phyloP scores from a whole-genome alignment of 371 early-diverging fungal genomes.

The Entomophthora muscae region DNA sequence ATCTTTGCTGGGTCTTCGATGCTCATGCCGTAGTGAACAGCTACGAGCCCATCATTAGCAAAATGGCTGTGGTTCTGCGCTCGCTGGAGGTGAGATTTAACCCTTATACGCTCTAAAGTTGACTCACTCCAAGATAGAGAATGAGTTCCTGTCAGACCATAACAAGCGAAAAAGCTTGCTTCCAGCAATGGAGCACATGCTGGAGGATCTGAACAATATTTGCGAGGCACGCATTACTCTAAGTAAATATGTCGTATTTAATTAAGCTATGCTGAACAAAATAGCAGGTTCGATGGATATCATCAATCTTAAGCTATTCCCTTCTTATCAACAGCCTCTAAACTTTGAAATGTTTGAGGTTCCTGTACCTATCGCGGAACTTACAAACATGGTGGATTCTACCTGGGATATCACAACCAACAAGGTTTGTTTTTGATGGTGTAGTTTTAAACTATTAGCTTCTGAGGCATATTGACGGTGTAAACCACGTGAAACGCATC shows the following conservation, averaged over 20 bases:
- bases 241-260: slow-evolving; percentile 32
- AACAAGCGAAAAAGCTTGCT: slow-evolving; percentile 26
- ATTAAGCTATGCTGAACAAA: not conserved
- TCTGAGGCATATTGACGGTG: slow-evolving; percentile 51
- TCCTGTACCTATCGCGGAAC: slow-evolving; percentile 53
- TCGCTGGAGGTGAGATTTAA: slow-evolving; percentile 40
- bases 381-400: slow-evolving; percentile 38
- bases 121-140: slow-evolving; percentile 45
- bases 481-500: slow-evolving; percentile 49
- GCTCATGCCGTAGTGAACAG: slow-evolving; percentile 45
- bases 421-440: slow-evolving; percentile 20
- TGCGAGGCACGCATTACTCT: slow-evolving; percentile 77
- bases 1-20: slow-evolving; percentile 80
- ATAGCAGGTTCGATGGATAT: slow-evolving; percentile 32
- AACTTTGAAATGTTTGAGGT: slow-evolving; percentile 64
- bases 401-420: slow-evolving; percentile 75
- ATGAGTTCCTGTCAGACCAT: slow-evolving; percentile 32
- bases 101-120: too few species aligned
- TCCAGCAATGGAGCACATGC: slow-evolving; percentile 64
- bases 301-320: slow-evolving; percentile 72
- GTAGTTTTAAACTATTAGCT: slow-evolving; percentile 13
- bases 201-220: slow-evolving; percentile 70
- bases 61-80: slow-evolving; percentile 56
- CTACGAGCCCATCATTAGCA: slow-evolving; percentile 63
- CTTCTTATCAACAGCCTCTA: slow-evolving; percentile 53